These are phyloP conservation scores for Arthromyces matolae DNA, from an alignment of 768 basidiomycete species.

Conservation along the genomic window DNA sequence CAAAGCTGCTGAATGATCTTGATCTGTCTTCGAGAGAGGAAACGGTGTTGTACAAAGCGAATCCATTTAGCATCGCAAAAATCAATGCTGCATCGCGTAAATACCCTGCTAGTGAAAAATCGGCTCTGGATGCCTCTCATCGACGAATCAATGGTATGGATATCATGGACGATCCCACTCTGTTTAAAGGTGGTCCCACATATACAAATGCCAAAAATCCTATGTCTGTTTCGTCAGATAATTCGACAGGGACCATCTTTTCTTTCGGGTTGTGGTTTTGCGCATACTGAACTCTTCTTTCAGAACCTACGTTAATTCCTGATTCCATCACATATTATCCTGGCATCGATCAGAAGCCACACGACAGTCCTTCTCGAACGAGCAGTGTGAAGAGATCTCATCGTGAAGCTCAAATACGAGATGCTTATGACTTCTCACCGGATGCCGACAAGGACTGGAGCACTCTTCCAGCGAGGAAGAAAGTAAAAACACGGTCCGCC, in stretches of 20 bases:
- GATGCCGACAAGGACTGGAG: conserved; percentile 37
- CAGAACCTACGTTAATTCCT: not conserved
- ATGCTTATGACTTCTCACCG: conserved; percentile 26
- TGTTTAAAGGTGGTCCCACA: too few relatives aligned
- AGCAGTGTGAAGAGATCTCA: too few relatives aligned
- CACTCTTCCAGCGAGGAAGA: conserved; percentile 33
- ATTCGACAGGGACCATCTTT: too few relatives aligned
- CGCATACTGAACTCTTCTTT: not conserved
- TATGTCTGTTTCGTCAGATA: too few relatives aligned
- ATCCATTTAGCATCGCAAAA: conserved; percentile 79
- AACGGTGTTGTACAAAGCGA: conserved; percentile 61
- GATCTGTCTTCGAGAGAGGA: conserved; percentile 62
- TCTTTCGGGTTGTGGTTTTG: not conserved
- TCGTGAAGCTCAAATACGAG: too few relatives aligned
- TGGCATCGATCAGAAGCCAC: not conserved
- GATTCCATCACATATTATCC: conserved; percentile 5
- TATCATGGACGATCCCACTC: too few relatives aligned
- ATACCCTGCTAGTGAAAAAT: not conserved
- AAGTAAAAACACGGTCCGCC: conserved; percentile 21
- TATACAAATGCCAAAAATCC: conserved; percentile 1
- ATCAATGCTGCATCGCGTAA: conserved; percentile 64
- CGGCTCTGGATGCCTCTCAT: not conserved
- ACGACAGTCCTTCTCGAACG: conserved; percentile 4
- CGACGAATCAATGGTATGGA: too few relatives aligned
- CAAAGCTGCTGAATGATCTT: conserved; percentile 40